Base-by-base conservation (phyloP, 2,329 filamentous ascomycete genomes). In the Didymella lethalis region DNA sequence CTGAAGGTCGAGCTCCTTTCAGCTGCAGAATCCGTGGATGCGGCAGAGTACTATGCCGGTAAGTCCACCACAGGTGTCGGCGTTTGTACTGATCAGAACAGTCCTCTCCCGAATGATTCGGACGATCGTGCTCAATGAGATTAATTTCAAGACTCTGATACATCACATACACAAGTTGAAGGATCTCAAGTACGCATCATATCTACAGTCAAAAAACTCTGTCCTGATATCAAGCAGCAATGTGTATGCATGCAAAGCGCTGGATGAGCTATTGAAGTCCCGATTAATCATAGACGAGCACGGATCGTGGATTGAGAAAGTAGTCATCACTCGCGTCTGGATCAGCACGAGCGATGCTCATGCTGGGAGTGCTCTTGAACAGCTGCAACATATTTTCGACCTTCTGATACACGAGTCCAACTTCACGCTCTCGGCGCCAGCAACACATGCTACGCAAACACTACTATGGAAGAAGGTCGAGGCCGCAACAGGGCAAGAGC, bases 401-500 rank as follows among this genome's bases (percentile, higher is more conserved):
- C 75, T 56, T 32, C 72, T 90, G 0, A 69, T 81, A 1, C 76
- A 80, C 1, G 79, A 77, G 18, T 75, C 84, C 4, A 75, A 78
- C 5, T 76, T 77, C 1, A 72, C 82, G 0, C 72, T 96, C 4
- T 81, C 84, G 23, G 76, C 85, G 4, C 83, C 86, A 62, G 87
- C 87, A 6, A 86, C 90, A 12, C 85, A 87, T 62, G 88, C 89
- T 32, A 85, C 85, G 7, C 89, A 91, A 65, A 90, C 86, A 32
- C 75, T 97, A 3, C 78, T 97, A 3, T 97, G 93, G 92, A 95
- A 92, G 76, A 85, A 83, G 26, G 81, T 91, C n/a, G 90, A 93
- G 51, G 76, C 81, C 0, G 80, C 81, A 14, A 86, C 85, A 61
- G 77, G 77, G 1, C 81, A 84, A 31, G 79, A 82, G 1, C 77